Base-by-base conservation (phyloP, 2,329 filamentous ascomycete genomes). In the Penicillium expansum region DNA sequence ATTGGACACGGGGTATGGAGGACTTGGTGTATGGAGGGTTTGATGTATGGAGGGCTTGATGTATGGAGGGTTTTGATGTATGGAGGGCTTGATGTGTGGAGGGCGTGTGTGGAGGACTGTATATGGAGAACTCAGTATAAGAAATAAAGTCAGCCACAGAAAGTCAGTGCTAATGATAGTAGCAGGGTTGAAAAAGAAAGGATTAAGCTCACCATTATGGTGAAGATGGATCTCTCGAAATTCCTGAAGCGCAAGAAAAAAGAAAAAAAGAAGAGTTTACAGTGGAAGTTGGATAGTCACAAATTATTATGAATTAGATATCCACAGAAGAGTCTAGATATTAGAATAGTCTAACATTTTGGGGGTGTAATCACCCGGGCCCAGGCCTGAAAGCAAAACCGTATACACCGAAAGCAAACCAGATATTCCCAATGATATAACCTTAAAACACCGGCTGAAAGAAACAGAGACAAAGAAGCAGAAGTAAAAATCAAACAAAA, bases 401-500 rank as follows among this genome's bases (percentile, higher is more conserved):
- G 16, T 39, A 56, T 56, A 65, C 69, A 63, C 67, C 65, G 38
- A 58, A 65, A 66, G 60, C 65, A 57, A 43, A 57, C 33, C 50
- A 61, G 42, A 62, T 56, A 61, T 57, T 67, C 62, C 67, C 29
- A 61, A 62, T 63, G 60, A 64, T 63, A 64, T 64, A 64, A 55
- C 61, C 52, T 38, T 59, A 56, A 57, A 62, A 62, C 62, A 61
- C 64, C 63, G 59, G 64, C 64, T 66, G 37, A 39, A 58, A 59
- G 54, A 55, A 55, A 56, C 38, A 58, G 42, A 57, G 49, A 58
- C 20, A 60, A 57, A 59, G 48, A 60, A 58, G 52, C 13, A 45
- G 59, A 44, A 58, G n/a, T 55, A 50, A 59, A 52, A 18, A 30
- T 30, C 7, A 35, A 52, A 41, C 2, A 4, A 24, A 24, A 52